phyloP scores from a whole-genome alignment of 768 basidiomycete genomes.

The Boletus reticuloceps region DNA sequence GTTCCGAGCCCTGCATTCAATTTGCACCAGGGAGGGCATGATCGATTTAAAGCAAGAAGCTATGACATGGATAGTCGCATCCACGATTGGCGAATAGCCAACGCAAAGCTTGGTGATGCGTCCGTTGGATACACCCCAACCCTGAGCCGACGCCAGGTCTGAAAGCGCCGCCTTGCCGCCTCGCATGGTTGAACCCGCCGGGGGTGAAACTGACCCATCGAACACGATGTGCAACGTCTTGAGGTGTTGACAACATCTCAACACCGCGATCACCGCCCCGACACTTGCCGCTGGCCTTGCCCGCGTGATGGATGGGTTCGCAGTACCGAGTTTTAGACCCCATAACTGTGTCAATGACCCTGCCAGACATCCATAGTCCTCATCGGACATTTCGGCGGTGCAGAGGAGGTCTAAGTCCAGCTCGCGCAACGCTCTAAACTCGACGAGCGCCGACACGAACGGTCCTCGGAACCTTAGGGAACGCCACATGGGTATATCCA shows the following conservation, averaged over 20 bases:
- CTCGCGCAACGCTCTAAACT: constrained; percentile 11
- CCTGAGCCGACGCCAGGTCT: not conserved
- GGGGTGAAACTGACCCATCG: constrained; percentile 9
- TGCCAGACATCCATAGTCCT: constrained; percentile 11
- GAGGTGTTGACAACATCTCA: constrained; percentile 11
- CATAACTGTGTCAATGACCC: constrained; percentile 6
- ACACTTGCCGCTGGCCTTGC: constrained; percentile 7
- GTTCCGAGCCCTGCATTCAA: not conserved
- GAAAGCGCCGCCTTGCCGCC: no score
- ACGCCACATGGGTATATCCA: not conserved
- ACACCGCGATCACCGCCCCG: constrained; percentile 11
- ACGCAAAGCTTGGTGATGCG: constrained; percentile 10
- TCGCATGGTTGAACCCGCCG: not conserved
- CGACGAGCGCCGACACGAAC: constrained; percentile 6
- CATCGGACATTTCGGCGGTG: constrained; percentile 7
- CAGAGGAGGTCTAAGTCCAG: constrained; percentile 18
- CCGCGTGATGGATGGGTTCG: not conserved
- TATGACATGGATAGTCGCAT: not conserved
- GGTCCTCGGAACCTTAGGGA: constrained; percentile 1
- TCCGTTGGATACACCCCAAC: constrained; percentile 8
- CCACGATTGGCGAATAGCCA: constrained; percentile 16
- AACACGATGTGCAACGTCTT: constrained; percentile 18
- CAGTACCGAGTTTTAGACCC: constrained; percentile 15
- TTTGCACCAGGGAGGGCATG: constrained; percentile 11
- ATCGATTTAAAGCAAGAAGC: constrained; percentile 11